These are phyloP conservation scores for Tuber borchii DNA, from an alignment of 495 filamentous ascomycete genomes.

Conservation along the genomic window DNA sequence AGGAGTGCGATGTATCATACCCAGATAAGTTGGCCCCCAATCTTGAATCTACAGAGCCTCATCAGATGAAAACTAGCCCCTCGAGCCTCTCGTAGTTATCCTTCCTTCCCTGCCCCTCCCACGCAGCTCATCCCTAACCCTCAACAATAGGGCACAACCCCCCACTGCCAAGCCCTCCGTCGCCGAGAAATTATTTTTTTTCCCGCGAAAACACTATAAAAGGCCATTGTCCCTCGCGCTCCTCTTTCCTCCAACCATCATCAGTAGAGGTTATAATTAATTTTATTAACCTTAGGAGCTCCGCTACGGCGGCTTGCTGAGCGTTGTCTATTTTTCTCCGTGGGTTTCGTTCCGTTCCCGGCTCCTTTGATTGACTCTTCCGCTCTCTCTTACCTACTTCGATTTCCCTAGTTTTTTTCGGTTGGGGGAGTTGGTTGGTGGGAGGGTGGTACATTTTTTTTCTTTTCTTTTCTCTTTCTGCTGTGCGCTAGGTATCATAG, in stretches of 20 bases:
- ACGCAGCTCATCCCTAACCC: neutral
- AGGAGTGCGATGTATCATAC: no score
- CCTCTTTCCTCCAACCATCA: slow-evolving; percentile 39
- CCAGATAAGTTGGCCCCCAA: neutral
- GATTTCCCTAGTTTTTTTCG: neutral
- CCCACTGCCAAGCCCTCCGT: neutral
- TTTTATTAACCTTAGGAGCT: slow-evolving; percentile 38
- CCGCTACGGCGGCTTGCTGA: slow-evolving; percentile 44
- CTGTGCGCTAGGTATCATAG: neutral
- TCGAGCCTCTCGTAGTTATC: neutral
- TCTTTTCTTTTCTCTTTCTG: neutral
- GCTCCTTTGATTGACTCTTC: slow-evolving; percentile 41
- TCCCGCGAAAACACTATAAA: slow-evolving; percentile 7
- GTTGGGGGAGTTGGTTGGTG: neutral
- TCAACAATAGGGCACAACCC: neutral
- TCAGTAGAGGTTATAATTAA: slow-evolving; percentile 39
- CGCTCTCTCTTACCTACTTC: slow-evolving; percentile 20
- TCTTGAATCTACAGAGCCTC: neutral
- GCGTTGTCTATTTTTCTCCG: slow-evolving; percentile 33
- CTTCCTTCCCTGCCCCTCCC: neutral
- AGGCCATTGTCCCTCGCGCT: neutral
- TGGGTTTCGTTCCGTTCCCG: slow-evolving; percentile 43
- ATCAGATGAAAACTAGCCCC: neutral
- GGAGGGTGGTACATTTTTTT: neutral
- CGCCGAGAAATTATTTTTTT: no score